Base-by-base conservation (phyloP, 306 rosid species). In the Nissolia schottii region DNA sequence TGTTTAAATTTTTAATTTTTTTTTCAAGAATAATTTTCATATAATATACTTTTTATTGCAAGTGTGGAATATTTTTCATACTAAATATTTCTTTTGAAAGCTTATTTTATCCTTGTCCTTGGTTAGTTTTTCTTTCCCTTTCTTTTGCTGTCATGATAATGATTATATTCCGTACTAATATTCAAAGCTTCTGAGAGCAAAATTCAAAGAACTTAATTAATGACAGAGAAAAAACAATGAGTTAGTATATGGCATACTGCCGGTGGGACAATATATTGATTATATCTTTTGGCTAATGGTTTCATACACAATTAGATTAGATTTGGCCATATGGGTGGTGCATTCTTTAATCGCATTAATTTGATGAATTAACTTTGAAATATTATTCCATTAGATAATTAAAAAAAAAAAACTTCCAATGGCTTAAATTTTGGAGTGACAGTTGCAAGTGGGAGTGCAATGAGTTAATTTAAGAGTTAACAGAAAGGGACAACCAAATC, bases 401-500 rank as follows among this genome's bases (percentile, higher is more conserved):
- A 15, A 5, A 0, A 28, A 28, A 14, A 56, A 1, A n/a, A 31
- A 12, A 51, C 35, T 68, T 68, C 19, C 22, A 18, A 28, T 41
- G n/a, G 31, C 28, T 41, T 71, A 22, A 57, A 58, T 4, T 43
- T 19, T n/a, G n/a, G 49, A 4, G 70, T 25, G 78, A 76, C 67
- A 70, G 68, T 60, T 79, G 28, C 53, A 43, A 66, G 78, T 73
- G 69, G 73, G 50, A 32, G 29, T 23, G 46, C 14, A 59, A 25
- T 7, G 45, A 51, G 60, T 38, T 14, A 2, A 10, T 15, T n/a
- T n/a, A n/a, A n/a, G 29, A 8, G 6, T 56, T 78, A 66, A 9
- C 14, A n/a, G 54, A 74, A 77, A 63, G 25, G 31, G 11, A 2
- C 46, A 45, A 73, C 32, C 72, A 82, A 74, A 74, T 78, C 78